These are phyloP conservation scores for Umbellularia californica DNA, from an alignment of 164 flowering plant species.

Conservation along the genomic window DNA sequence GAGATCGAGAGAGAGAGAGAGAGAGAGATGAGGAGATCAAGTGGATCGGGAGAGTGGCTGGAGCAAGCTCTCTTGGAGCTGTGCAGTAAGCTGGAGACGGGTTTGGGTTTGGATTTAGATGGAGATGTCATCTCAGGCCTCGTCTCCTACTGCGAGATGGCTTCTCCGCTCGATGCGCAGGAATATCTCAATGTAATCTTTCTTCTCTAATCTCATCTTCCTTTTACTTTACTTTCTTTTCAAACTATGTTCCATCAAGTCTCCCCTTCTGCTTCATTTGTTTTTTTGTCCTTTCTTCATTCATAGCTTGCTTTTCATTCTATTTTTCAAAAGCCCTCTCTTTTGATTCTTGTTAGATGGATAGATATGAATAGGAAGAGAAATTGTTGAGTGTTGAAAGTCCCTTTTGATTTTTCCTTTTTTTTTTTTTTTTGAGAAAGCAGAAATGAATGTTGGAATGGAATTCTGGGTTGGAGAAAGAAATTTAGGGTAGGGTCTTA, in stretches of 20 bases:
- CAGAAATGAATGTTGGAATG: neutral
- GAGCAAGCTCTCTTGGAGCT: conserved; percentile 70
- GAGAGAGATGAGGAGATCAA: neutral
- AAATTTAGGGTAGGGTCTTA: no score
- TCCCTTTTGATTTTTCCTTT: neutral
- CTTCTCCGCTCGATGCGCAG: conserved; percentile 81
- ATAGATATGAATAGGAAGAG: neutral
- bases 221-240: neutral
- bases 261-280: no score
- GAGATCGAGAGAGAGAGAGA: neutral
- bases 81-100: conserved; percentile 42
- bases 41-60: conserved; percentile 64
- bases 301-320: neutral
- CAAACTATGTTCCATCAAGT: neutral
- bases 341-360: neutral
- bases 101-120: conserved; percentile 37
- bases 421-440: no score
- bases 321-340: neutral
- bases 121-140: conserved; percentile 76
- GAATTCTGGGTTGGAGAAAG: no score
- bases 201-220: neutral
- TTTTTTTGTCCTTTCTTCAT: neutral
- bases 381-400: no score
- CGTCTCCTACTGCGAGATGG: conserved; percentile 86
- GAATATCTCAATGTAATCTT: conserved; percentile 77